Conservation (phyloP, 208 protist genomes). For the Acanthamoeba royreba region DNA sequence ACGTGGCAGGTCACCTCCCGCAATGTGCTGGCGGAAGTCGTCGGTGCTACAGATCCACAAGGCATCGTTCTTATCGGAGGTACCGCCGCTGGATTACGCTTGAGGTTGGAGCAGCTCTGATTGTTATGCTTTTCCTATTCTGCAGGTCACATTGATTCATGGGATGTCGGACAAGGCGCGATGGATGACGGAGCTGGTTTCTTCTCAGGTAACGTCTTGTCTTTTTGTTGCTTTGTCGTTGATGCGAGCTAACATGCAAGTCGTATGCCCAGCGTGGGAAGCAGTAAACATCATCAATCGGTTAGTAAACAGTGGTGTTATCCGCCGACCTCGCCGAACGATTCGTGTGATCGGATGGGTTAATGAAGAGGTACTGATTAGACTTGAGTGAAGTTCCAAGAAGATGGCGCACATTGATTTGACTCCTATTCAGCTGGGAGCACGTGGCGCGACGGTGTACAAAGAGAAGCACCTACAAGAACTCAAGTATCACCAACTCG, state of each 20-base stretch:
- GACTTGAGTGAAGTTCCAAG: too few species aligned
- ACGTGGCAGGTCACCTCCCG: not conserved
- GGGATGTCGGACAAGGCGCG: not conserved
- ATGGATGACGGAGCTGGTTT: not conserved
- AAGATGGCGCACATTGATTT: not conserved
- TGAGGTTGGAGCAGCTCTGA: not conserved
- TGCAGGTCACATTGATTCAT: not conserved
- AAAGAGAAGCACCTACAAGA: not conserved
- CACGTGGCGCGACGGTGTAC: not conserved
- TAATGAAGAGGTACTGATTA: not conserved
- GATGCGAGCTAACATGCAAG: too few species aligned
- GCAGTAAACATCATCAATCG: not conserved
- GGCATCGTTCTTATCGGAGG: conserved; percentile 2
- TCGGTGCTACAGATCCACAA: not conserved
- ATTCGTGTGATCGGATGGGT: not conserved
- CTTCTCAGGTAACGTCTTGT: not conserved
- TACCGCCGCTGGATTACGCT: not conserved
- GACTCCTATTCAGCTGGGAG: not conserved
- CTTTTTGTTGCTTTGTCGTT: not conserved
- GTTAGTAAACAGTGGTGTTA: not conserved
- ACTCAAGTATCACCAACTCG: not conserved
- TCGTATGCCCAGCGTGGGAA: conserved; percentile 8
- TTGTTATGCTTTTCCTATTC: not conserved
- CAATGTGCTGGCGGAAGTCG: not conserved
- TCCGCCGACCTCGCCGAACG: not conserved